Conservation (phyloP, 176 grass and related monocot species). For the Triticum urartu region DNA sequence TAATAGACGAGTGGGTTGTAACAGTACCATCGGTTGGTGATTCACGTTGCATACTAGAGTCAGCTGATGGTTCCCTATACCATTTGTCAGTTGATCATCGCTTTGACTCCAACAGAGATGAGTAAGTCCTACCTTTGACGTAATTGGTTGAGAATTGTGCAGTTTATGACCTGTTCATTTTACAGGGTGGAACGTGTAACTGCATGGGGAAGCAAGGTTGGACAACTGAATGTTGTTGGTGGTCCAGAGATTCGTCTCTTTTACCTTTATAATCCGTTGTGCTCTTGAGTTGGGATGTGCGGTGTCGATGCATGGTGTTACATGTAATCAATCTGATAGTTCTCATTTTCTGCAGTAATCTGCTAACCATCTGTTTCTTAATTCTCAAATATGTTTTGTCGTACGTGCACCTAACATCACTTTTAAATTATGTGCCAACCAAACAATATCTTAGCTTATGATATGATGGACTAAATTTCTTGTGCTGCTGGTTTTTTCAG, state of each 20-base stretch:
- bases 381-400: not conserved
- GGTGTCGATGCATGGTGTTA: not conserved
- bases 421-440: not conserved
- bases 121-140: slow-evolving; percentile 46
- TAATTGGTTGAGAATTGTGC: slow-evolving; percentile 5
- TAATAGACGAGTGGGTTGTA: slow-evolving; percentile 94
- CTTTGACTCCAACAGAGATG: slow-evolving; percentile 77
- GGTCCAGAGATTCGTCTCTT: slow-evolving; percentile 74
- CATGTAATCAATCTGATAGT: not conserved
- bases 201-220: slow-evolving; percentile 80
- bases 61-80: slow-evolving; percentile 76
- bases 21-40: slow-evolving; percentile 90
- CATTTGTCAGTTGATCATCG: slow-evolving; percentile 84
- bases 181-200: slow-evolving; percentile 80
- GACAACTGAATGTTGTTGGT: slow-evolving; percentile 77
- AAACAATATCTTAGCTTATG: not conserved
- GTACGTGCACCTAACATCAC: not conserved
- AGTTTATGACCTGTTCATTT: slow-evolving; percentile 18
- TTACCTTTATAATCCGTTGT: not conserved
- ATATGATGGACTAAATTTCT: not conserved
- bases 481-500: not conserved
- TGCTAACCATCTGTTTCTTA: not conserved
- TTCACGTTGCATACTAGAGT: slow-evolving; percentile 90
- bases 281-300: slow-evolving; percentile 1
- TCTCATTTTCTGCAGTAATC: not conserved